These are phyloP conservation scores for Zymoseptoria ardabiliae DNA, from an alignment of 2,329 filamentous ascomycete genomes.

Conservation along the genomic window DNA sequence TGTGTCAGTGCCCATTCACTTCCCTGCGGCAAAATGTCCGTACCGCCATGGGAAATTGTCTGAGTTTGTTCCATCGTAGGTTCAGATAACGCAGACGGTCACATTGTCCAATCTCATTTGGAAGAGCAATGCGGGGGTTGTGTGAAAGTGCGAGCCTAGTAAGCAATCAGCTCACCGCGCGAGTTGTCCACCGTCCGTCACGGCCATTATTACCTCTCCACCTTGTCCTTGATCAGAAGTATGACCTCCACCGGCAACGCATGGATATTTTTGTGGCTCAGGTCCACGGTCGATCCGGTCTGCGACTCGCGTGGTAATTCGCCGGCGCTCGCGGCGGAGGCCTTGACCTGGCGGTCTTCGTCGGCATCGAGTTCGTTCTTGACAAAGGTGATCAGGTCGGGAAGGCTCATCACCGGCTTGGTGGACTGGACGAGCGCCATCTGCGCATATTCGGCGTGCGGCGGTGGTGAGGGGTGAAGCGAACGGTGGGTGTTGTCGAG, in stretches of 20 bases:
- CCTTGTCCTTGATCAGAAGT: conserved; percentile 64
- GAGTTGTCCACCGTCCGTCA: conserved; percentile 1
- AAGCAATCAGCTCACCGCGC: conserved; percentile 18
- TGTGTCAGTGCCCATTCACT: not conserved
- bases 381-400: conserved; percentile 25
- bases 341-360: conserved; percentile 27
- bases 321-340: conserved; percentile 17
- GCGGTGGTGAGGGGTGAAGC: not conserved
- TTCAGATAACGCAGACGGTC: conserved; percentile 73
- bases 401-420: conserved; percentile 20
- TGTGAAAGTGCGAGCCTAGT: conserved; percentile 70
- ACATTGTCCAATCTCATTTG: conserved; percentile 65
- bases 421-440: conserved; percentile 22
- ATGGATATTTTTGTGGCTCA: conserved; percentile 68
- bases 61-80: conserved; percentile 66
- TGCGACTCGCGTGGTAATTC: conserved; percentile 24
- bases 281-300: conserved; percentile 68
- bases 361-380: conserved; percentile 28
- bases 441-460: conserved; percentile 17
- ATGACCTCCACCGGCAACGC: conserved; percentile 66
- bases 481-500: not conserved
- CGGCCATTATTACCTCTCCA: conserved; percentile 54
- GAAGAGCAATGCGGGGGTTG: conserved; percentile 65
- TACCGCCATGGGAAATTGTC: conserved; percentile 59
- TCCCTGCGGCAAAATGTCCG: conserved; percentile 21